Evolutionary conservation across 2,329 filamentous ascomycete genomes (phyloP).

Genomic region (Fusarium domesticum): DNA sequence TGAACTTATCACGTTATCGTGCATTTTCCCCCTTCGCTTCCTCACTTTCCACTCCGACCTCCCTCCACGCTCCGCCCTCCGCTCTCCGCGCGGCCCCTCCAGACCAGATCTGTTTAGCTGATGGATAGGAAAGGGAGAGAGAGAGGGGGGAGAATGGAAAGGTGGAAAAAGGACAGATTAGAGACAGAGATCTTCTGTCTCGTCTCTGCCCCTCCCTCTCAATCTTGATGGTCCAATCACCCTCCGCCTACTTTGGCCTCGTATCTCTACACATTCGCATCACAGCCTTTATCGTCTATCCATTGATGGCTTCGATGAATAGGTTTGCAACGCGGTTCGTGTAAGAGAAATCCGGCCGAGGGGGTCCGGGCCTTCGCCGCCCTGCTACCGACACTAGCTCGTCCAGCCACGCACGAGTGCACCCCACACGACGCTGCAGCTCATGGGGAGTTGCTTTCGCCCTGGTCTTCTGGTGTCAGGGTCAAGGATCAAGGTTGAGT

Average conservation of each 20-base stretch:
- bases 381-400: background rate
- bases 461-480: constrained; percentile 4
- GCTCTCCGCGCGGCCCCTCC: constrained; percentile 14
- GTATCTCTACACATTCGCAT: too few relatives aligned
- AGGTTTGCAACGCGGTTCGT: constrained; percentile 36
- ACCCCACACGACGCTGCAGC: constrained; percentile 28
- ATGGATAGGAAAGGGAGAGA: constrained; percentile 12
- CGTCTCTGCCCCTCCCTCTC: too few relatives aligned
- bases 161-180: constrained; percentile 1
- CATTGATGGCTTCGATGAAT: constrained; percentile 22
- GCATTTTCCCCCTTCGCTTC: constrained; percentile 3
- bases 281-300: constrained; percentile 27
- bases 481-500: constrained; percentile 8
- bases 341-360: constrained; percentile 36
- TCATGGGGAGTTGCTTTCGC: too few relatives aligned
- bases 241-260: constrained; percentile 14
- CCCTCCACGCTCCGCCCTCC: constrained; percentile 20
- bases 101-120: constrained; percentile 23
- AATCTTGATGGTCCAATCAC: constrained; percentile 24
- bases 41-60: constrained; percentile 12
- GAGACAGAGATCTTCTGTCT: constrained; percentile 2
- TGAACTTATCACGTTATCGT: too few relatives aligned
- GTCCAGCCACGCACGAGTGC: constrained; percentile 26
- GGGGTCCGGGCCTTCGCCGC: constrained; percentile 21
- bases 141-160: too few relatives aligned